phyloP scores from a whole-genome alignment of 2,329 filamentous ascomycete genomes.

The Phaeosphaeriaceae sp. region DNA sequence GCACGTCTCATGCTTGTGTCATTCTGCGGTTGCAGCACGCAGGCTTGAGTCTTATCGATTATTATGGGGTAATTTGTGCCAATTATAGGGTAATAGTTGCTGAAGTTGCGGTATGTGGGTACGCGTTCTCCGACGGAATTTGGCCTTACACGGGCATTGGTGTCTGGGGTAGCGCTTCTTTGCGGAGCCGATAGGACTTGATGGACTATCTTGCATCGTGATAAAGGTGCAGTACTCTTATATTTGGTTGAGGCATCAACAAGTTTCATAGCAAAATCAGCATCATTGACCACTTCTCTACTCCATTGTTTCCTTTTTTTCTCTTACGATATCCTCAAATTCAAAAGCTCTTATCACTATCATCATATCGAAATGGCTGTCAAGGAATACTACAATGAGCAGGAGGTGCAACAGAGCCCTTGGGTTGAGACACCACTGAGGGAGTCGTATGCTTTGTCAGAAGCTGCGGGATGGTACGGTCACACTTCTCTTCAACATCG shows the following conservation, averaged over 20 bases:
- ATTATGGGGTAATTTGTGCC: constrained; percentile 42
- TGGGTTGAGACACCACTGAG: constrained; percentile 78
- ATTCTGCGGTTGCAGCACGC: constrained; percentile 27
- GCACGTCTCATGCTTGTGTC: constrained; percentile 31
- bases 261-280: neutral
- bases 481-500: constrained; percentile 26
- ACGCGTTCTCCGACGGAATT: constrained; percentile 19
- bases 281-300: neutral
- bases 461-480: constrained; percentile 73
- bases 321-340: neutral
- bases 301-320: neutral
- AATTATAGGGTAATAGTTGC: constrained; percentile 47
- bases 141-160: constrained; percentile 4
- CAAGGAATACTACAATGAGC: constrained; percentile 17
- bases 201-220: constrained; percentile 5
- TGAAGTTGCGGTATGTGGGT: constrained; percentile 18
- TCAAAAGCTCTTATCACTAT: neutral
- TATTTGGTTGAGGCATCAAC: constrained; percentile 4
- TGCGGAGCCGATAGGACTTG: constrained; percentile 33
- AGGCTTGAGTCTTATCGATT: constrained; percentile 36
- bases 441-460: constrained; percentile 70
- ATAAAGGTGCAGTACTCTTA: constrained; percentile 16
- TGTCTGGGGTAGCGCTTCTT: constrained; percentile 25
- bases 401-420: constrained; percentile 47
- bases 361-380: constrained; percentile 2